Conservation (phyloP, 2,329 filamentous ascomycete species). For the Calycina herbarum region DNA sequence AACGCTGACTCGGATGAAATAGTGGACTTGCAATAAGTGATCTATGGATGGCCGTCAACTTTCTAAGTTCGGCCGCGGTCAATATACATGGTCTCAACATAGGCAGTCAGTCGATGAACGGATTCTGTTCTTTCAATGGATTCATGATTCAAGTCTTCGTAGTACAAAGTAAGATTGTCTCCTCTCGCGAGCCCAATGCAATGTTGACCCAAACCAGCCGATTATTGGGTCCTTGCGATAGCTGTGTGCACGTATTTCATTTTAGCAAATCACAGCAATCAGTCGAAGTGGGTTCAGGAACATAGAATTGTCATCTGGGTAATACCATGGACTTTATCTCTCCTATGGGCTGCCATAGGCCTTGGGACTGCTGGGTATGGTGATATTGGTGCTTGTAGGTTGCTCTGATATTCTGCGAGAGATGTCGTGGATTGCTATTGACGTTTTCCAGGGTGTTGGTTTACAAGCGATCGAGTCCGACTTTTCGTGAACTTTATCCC, state of each 20-base stretch:
- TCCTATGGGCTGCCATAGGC: constrained; percentile 40
- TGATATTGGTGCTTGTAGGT: constrained; percentile 38
- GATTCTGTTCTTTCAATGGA: constrained; percentile 44
- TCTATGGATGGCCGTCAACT: constrained; percentile 44
- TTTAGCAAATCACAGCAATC: constrained; percentile 40
- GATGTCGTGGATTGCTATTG: not conserved
- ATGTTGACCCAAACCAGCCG: constrained; percentile 32
- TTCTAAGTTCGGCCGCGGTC: constrained; percentile 40
- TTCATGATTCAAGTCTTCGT: constrained; percentile 46
- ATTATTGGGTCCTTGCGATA: constrained; percentile 47
- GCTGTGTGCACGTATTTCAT: constrained; percentile 45
- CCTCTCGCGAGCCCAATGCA: not conserved
- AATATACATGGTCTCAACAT: constrained; percentile 40
- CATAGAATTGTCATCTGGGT: constrained; percentile 39
- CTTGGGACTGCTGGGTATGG: constrained; percentile 37
- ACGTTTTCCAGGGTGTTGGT: constrained; percentile 42
- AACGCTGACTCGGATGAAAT: not conserved
- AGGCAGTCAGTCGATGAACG: constrained; percentile 31
- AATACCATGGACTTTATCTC: constrained; percentile 41
- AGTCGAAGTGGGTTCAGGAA: constrained; percentile 41
- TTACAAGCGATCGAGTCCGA: constrained; percentile 41
- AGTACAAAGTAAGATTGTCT: constrained; percentile 39
- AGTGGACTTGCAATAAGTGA: constrained; percentile 44
- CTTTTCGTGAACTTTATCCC: constrained; percentile 45
- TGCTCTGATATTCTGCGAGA: too few species aligned